phyloP scores from a whole-genome alignment of 192 early-diverging fungal species.

The Allomyces arbusculus region DNA sequence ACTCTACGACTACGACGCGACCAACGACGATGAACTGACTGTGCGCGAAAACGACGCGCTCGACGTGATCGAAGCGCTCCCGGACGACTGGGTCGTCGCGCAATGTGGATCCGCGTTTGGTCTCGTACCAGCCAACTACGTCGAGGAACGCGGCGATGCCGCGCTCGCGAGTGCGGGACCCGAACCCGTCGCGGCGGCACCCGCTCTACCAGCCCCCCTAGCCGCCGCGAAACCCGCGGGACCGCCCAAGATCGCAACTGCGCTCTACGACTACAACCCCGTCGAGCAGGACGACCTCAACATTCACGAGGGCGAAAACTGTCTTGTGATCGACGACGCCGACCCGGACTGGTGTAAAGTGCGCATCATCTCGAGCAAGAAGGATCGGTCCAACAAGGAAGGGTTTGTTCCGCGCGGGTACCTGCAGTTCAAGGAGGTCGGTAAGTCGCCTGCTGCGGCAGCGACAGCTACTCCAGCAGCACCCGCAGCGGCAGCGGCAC shows the following conservation, averaged over 20 bases:
- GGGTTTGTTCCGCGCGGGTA: neutral
- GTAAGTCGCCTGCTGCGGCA: neutral
- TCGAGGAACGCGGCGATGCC: constrained; percentile 22
- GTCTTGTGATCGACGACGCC: neutral
- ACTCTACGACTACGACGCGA: constrained; percentile 65
- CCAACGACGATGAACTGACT: constrained; percentile 63
- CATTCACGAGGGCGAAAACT: neutral
- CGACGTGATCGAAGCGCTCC: constrained; percentile 57
- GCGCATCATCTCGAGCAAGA: neutral
- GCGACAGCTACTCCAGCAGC: neutral
- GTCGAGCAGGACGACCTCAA: neutral
- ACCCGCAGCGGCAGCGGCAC: neutral
- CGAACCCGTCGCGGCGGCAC: neutral
- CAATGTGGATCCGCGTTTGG: constrained; percentile 32
- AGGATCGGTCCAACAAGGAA: neutral
- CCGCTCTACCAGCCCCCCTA: neutral
- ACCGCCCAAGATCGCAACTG: neutral
- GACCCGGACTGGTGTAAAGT: neutral
- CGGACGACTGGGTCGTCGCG: constrained; percentile 86
- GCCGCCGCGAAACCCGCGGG: neutral
- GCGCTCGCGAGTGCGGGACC: neutral
- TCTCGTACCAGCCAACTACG: constrained; percentile 72
- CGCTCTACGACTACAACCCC: neutral
- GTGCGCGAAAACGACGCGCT: constrained; percentile 53
- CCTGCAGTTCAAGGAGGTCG: neutral